Evolutionary conservation across 768 basidiomycete species (phyloP), one percentile per base, ranked within the genome.

Genomic region (Cystofilobasidium macerans): DNA sequence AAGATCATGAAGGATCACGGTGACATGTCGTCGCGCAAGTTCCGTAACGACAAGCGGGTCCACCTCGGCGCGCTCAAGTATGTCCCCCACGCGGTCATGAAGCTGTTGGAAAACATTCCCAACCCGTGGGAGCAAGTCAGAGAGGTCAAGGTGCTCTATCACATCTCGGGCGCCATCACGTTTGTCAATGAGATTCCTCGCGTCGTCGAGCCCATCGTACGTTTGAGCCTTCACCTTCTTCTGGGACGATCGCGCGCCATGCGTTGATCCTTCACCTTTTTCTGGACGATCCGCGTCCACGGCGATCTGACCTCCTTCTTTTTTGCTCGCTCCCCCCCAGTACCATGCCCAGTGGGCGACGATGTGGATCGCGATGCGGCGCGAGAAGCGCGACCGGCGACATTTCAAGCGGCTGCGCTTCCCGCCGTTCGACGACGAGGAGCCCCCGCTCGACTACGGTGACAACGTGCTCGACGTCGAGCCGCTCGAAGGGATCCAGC

Each of bases 351-450:
- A 98, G 73, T 99, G 95, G 95, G 93, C 90, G 74, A 88, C 89
- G 7, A 99, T 99, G 95, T 99, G 95, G 95, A 80, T 99, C 54
- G 94, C 95, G 14, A 99, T 99, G 95, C 82, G 95, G 68, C 81
- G 95, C 69, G 95, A 99, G 79, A 99, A 99, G 80, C 84, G 95
- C 65, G 95, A 99, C 76, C 88, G 95, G 75, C 81, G 94, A 66
- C 95, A 99, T 77, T 99, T 99, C 81, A 99, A 99, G 80, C 89
- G 95, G 54, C 97, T 99, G 92, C 85, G 94, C 28, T 99, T 98
- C 79, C 95, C 95, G 28, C 95, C 94, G 0, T 99, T 98, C 74
- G 95, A 99, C 74, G 95, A 98, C 74, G 94, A 99, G 78, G 95
- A 99, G 72, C 95, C 95, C 12, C 95, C 95, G 3, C 82, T 97